Percentiles rank a stretch among this genome's conserved stretches.
phyloP scores from a whole-genome alignment of 225 moss, liverwort and hornwort genomes.

The Rhytidiadelphus loreus region DNA sequence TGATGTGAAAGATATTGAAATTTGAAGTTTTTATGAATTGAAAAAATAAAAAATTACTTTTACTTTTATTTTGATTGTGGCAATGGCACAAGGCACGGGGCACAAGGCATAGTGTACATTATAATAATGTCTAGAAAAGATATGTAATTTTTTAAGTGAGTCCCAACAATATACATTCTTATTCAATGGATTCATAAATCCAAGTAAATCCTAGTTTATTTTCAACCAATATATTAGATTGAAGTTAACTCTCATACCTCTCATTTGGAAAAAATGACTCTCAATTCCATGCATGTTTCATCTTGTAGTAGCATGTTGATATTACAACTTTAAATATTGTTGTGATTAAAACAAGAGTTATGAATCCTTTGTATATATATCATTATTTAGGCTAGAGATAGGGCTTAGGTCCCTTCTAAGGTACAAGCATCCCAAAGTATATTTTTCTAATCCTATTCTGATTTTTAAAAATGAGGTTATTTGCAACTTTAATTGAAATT shows the following conservation, averaged over 20 bases:
- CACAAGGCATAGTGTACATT: too few relatives aligned
- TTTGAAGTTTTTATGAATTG: too few relatives aligned
- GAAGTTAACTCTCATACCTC: too few relatives aligned
- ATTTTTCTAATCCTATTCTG: neutral
- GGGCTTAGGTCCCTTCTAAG: accelerated
- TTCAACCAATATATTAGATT: neutral
- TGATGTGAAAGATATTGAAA: too few relatives aligned
- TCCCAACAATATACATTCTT: neutral
- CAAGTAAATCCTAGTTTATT: neutral
- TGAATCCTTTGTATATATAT: neutral
- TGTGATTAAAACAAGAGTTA: neutral
- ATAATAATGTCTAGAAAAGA: too few relatives aligned
- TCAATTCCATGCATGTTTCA: neutral
- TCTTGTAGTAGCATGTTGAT: accelerated
- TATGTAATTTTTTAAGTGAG: neutral
- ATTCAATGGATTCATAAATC: accelerated
- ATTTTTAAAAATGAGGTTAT: too few relatives aligned
- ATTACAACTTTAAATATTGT: neutral
- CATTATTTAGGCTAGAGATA: neutral
- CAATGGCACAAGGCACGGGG: too few relatives aligned
- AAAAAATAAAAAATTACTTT: too few relatives aligned
- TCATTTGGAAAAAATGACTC: neutral
- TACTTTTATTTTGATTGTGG: too few relatives aligned
- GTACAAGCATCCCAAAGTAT: neutral
- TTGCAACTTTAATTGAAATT: neutral